Evolutionary conservation across 768 basidiomycete genomes (phyloP), one percentile per base, ranked within the genome.

Genomic region (Myochromella boudieri): DNA sequence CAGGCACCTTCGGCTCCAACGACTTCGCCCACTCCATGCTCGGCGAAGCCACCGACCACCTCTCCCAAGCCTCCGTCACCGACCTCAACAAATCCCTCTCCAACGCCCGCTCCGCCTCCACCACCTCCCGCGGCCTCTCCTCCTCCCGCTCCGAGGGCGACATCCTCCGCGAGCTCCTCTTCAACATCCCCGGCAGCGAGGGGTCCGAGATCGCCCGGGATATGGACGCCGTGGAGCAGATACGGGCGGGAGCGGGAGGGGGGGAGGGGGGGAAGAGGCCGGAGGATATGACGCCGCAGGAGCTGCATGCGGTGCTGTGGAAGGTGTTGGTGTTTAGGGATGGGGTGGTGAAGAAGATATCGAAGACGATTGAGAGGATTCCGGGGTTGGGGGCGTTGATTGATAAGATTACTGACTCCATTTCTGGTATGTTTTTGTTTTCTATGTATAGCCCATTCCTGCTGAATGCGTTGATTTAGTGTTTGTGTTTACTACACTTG

Each of bases 211-310:
- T 91, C 69, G 69, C 75, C n/a, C 71, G 90, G 6, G 88, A 91
- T 22, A 74, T 93, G 69, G 84, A 89, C 26, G 73, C 75, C 28
- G 78, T 95, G 48, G 77, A 89, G 57, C 75, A 81, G 17, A 85
- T 88, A 42, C 68, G 87, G 11, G 78, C 80, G 0, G 78, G 76
- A 0, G 73, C 79, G 1, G 68, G 73, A n/a, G 68, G 69, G 8
- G 82, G 81, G 0, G 87, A 85, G 8, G 82, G 81, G 0, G 87
- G 85, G 4, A 87, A 83, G 63, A 69, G 74, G 11, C 88, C 93
- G 0, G 81, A 84, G 51, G 79, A 88, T 14, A 90, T 97, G 91
- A 82, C 69, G 42, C 92, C 94, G 3, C 90, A 95, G 66, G 91
- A 97, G 64, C 55, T 95, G 40, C 91, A 94, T 62, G 68, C 78